A percentile compares a stretch with the other conserved stretches of the same genome.
Conservation (phyloP, 2,329 filamentous ascomycete species). For the Boeremia lycopersici region DNA sequence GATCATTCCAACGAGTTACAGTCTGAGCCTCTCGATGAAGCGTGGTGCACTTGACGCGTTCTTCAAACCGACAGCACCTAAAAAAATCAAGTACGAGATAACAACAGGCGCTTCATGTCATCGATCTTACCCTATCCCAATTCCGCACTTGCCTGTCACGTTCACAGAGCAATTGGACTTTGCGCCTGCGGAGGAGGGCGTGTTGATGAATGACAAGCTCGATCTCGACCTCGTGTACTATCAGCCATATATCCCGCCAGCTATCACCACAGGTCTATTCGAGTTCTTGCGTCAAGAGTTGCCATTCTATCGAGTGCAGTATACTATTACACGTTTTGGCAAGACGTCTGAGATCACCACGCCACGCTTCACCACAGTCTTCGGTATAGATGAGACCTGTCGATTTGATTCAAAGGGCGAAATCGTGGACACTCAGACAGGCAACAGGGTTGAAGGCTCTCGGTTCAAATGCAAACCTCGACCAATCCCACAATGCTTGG, state of each 20-base stretch:
- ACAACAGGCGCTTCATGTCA: slow-evolving; percentile 49
- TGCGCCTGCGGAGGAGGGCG: slow-evolving; percentile 59
- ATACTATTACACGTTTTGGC: slow-evolving; percentile 71
- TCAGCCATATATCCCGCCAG: slow-evolving; percentile 70
- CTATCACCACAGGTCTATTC: slow-evolving; percentile 66
- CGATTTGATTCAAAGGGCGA: slow-evolving; percentile 54
- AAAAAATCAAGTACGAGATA: slow-evolving; percentile 48
- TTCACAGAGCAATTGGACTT: slow-evolving; percentile 52
- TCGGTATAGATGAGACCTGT: slow-evolving; percentile 68
- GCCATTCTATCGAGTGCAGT: slow-evolving; percentile 77
- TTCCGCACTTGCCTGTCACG: slow-evolving; percentile 55
- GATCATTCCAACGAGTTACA: no score
- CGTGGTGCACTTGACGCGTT: slow-evolving; percentile 74
- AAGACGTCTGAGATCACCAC: slow-evolving; percentile 67
- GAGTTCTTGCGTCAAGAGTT: slow-evolving; percentile 72
- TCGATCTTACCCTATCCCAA: slow-evolving; percentile 59
- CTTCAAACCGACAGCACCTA: slow-evolving; percentile 59
- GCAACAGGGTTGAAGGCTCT: slow-evolving; percentile 48
- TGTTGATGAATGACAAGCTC: slow-evolving; percentile 67
- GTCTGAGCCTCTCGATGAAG: slow-evolving; percentile 28
- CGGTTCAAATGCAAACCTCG: slow-evolving; percentile 68
- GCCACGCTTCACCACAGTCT: slow-evolving; percentile 66
- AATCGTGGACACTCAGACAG: slow-evolving; percentile 52
- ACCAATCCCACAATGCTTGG: slow-evolving; percentile 73
- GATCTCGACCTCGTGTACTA: slow-evolving; percentile 78